Evolutionary conservation across 23 red algal genomes (phyloP).

Genomic region (Gracilaria gracilis): DNA sequence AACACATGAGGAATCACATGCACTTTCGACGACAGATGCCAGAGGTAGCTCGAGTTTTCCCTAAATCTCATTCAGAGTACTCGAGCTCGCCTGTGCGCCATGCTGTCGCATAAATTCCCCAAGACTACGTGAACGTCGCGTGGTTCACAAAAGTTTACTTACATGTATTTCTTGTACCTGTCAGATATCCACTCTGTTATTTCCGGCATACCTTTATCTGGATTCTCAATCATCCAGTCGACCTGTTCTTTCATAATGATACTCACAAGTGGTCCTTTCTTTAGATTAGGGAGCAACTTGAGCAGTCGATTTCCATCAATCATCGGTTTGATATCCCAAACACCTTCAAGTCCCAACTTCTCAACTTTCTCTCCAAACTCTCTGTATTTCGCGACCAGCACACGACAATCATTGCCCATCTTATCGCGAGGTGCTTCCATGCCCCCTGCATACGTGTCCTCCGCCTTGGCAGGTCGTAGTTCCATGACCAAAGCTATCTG

Average conservation of each 20-base stretch:
- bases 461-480: constrained; percentile 29
- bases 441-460: constrained; percentile 31
- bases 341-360: constrained; percentile 56
- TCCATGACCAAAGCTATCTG: constrained; percentile 68
- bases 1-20: no score
- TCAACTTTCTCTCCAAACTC: constrained; percentile 64
- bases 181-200: constrained; percentile 61
- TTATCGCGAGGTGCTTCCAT: not conserved
- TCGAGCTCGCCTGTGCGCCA: no score
- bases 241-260: constrained; percentile 79
- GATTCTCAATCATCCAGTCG: constrained; percentile 74
- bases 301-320: constrained; percentile 72
- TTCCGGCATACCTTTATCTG: constrained; percentile 34
- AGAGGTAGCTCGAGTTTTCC: no score
- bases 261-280: constrained; percentile 72
- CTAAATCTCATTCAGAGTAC: no score
- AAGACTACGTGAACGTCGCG: no score
- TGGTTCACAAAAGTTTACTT: constrained; percentile 17
- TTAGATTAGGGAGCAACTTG: constrained; percentile 72
- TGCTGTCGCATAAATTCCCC: no score
- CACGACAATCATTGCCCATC: constrained; percentile 20
- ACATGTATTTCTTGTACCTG: constrained; percentile 45
- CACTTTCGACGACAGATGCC: no score
- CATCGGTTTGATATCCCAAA: constrained; percentile 75
- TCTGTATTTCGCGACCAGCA: constrained; percentile 37